Percentiles rank a stretch among this genome's conserved stretches.
phyloP scores from a whole-genome alignment of 148 eudicot species.

The Rhododendron molle region DNA sequence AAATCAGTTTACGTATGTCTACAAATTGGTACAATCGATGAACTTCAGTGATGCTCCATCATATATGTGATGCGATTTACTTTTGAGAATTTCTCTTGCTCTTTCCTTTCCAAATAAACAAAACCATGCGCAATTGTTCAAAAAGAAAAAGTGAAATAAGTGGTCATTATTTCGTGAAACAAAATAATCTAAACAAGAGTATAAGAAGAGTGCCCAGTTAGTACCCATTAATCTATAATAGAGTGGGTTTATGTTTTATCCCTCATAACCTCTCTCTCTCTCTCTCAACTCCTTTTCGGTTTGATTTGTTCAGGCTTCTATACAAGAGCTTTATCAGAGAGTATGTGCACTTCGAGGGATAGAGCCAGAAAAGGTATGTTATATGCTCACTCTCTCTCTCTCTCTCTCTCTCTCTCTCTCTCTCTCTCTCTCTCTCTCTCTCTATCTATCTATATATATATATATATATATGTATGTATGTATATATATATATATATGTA shows the following conservation, averaged over 20 bases:
- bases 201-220: not conserved
- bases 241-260: not conserved
- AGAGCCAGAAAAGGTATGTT: conserved; percentile 53
- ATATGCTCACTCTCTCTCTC: not conserved
- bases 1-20: not conserved
- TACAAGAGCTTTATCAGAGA: conserved; percentile 62
- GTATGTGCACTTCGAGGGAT: conserved; percentile 58
- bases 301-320: conserved; percentile 50
- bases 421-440: no score
- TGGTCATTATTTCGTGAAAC: not conserved
- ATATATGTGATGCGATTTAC: not conserved
- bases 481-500: no score
- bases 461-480: no score
- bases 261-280: not conserved
- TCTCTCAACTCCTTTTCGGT: not conserved
- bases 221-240: not conserved
- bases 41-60: not conserved
- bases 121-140: not conserved
- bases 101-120: not conserved
- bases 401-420: no score
- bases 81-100: not conserved
- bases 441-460: no score
- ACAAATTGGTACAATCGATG: not conserved
- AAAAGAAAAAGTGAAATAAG: not conserved
- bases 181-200: not conserved